phyloP scores from a whole-genome alignment of 192 early-diverging fungal genomes.

The Entrophospora sp. region DNA sequence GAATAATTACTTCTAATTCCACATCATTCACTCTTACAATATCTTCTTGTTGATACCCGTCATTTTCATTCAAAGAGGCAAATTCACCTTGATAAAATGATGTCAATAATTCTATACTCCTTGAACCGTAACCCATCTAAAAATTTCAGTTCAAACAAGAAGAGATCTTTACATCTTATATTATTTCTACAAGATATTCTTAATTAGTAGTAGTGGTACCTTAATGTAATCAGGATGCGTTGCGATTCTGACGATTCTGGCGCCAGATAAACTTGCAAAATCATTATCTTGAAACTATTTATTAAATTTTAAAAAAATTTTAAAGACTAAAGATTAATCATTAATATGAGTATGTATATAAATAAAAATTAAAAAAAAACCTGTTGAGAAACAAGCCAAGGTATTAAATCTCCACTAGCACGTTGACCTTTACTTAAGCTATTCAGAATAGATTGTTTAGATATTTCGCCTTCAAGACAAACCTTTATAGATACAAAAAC shows the following conservation, averaged over 20 bases:
- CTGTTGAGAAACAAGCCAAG: conserved; percentile 92
- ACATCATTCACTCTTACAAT: conserved; percentile 42
- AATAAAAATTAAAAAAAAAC: conserved; percentile 25
- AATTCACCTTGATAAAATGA: conserved; percentile 83
- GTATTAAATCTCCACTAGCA: conserved; percentile 89
- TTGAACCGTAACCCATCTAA: conserved; percentile 88
- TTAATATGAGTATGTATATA: too few species aligned
- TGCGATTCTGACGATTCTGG: conserved; percentile 94
- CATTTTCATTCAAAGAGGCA: conserved; percentile 52
- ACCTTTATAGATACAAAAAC: too few species aligned
- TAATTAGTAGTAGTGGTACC: too few species aligned
- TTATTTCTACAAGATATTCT: too few species aligned
- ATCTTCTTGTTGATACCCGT: conserved; percentile 42
- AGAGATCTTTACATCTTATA: too few species aligned
- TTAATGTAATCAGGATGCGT: conserved; percentile 94
- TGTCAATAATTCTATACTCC: conserved; percentile 80
- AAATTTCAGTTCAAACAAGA: too few species aligned
- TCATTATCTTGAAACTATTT: conserved; percentile 89
- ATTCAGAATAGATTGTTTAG: conserved; percentile 72
- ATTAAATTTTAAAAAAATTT: too few species aligned
- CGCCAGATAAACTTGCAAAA: conserved; percentile 90
- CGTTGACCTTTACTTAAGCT: conserved; percentile 80
- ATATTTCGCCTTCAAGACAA: conserved; percentile 91
- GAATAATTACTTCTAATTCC: conserved; percentile 35
- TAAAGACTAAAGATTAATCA: too few species aligned